Evolutionary conservation across 2,329 filamentous ascomycete genomes (phyloP), one percentile per base, ranked within the genome.

Genomic region (Calonectria leucothoes): DNA sequence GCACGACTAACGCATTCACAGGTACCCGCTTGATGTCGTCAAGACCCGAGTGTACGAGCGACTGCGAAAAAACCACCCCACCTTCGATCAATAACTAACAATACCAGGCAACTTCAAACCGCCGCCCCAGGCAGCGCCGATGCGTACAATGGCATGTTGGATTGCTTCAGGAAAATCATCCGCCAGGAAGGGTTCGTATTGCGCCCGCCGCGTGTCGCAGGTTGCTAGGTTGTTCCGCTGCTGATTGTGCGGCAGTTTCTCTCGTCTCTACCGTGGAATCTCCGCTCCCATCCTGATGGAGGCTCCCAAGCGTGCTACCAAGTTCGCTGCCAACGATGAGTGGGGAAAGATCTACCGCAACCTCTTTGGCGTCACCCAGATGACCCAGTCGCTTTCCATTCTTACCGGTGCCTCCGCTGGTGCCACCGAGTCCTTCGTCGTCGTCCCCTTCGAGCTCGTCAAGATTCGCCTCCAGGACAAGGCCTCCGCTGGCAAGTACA

Each of bases 381-480:
- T 97, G 93, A 98, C 91, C 82, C 97, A 99, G 87, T 91, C 92
- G 2, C 91, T 99, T 72, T 98, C 97, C 29, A 91, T 98, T 77
- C 91, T 99, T 66, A 99, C 97, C 5, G 97, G 97, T 80, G 97
- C 97, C 39, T 95, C 95, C 29, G 97, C 97, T 73, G 97, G 97
- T 84, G 97, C 96, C 42, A 98, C 96, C 72, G 97, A 99, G 87
- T 90, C 96, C 66, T 97, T 99, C 84, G 96, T 98, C 78, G 97
- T 99, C 74, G 97, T 99, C 37, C 97, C 97, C 65, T 99, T 99
- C 85, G 97, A 98, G 89, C 92, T 98, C 72, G 94, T 99, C 90
- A 99, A 99, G 91, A 99, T 99, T 83, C 93, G 97, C 78, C 91
- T 99, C 59, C 97, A 99, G 86, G 97, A 99, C 88, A 95, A 94